Evolutionary conservation across 225 moss, liverwort and hornwort genomes (phyloP), one percentile per base, ranked within the genome.

Genomic region (Asterella californica): DNA sequence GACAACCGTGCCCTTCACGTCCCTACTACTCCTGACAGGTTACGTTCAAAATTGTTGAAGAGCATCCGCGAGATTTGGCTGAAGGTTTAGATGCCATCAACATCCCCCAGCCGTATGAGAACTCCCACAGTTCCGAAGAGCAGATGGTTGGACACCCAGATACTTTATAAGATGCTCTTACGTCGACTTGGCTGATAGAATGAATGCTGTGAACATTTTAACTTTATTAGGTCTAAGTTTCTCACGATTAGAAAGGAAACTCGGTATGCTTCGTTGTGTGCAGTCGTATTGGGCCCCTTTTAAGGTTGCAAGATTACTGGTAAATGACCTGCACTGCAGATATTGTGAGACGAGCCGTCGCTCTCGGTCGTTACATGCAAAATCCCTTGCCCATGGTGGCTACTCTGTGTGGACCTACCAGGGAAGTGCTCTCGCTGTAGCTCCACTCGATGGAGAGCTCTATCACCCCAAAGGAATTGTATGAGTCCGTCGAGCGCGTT

Each of bases 81-180:
- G 94, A 95, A 65, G 92, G 93, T 19, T 81, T 99, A 73, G 93
- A 91, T 82, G 91, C 92, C 60, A 91, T 99, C 49, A 90, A 90
- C 74, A 90, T 99, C 50, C 93, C 99, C 63, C 84, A 83, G 25
- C 86, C 95, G 63, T 99, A 95, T 77, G 99, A 99, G 82, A 95
- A 89, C 82, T 99, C 99, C 66, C 91, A 84, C 75, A 87, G 93
- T 76, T 99, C 99, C 57, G 91, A 92, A 82, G 99, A 93, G 80
- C 99, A 99, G 84, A 93, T 95, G 79, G 90, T 93, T 55, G 99
- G 99, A 42, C 95, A 99, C 79, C 91, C 95, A 87, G 97, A 94
- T 91, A 83, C 82, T 70, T 68, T 33, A 42, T 42, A 8, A n/a
- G 9, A 70, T 10, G 15, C 27, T 1, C 15, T 54, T 54, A 55